Conservation (phyloP, 768 basidiomycete species). For the Mrakia hoshinonis region DNA sequence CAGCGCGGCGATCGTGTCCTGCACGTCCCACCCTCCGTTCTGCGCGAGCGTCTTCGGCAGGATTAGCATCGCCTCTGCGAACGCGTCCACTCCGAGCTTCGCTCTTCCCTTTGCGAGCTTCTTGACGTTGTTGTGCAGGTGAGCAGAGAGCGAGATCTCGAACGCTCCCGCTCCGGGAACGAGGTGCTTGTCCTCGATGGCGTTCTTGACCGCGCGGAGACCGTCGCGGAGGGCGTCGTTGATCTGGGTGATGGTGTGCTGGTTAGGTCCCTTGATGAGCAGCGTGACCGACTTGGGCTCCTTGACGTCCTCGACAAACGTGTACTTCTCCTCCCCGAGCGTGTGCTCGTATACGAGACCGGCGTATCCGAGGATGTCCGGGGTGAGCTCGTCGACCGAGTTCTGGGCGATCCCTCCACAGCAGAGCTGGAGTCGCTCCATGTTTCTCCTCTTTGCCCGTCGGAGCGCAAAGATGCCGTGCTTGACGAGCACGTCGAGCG, state of each 20-base stretch:
- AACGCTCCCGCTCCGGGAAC: conserved; percentile 98
- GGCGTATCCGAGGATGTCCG: conserved; percentile 88
- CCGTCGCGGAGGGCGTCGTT: conserved; percentile 98
- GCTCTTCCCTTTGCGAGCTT: conserved; percentile 82
- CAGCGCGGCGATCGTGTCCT: conserved; percentile 82
- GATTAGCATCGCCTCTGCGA: conserved; percentile 83
- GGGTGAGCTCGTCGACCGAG: conserved; percentile 90
- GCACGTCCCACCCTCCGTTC: conserved; percentile 95
- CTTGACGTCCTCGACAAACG: conserved; percentile 93
- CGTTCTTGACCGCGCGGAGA: conserved; percentile 90
- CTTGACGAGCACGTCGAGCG: conserved; percentile 89
- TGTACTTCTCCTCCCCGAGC: conserved; percentile 96
- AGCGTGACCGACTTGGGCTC: conserved; percentile 90
- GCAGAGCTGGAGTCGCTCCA: conserved; percentile 91
- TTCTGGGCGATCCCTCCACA: conserved; percentile 95
- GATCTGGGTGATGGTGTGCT: conserved; percentile 90
- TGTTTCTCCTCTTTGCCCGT: conserved; percentile 93
- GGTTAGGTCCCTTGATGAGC: conserved; percentile 94
- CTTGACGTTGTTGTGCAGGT: conserved; percentile 64
- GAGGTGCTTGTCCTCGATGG: conserved; percentile 76
- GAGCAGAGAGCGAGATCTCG: conserved; percentile 80
- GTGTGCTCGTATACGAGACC: conserved; percentile 99
- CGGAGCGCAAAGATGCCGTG: conserved; percentile 90
- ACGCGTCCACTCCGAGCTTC: conserved; percentile 96
- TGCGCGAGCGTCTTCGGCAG: conserved; percentile 94